Base-by-base conservation (phyloP, 2,329 filamentous ascomycete genomes). In the Pleomassaria siparia region DNA sequence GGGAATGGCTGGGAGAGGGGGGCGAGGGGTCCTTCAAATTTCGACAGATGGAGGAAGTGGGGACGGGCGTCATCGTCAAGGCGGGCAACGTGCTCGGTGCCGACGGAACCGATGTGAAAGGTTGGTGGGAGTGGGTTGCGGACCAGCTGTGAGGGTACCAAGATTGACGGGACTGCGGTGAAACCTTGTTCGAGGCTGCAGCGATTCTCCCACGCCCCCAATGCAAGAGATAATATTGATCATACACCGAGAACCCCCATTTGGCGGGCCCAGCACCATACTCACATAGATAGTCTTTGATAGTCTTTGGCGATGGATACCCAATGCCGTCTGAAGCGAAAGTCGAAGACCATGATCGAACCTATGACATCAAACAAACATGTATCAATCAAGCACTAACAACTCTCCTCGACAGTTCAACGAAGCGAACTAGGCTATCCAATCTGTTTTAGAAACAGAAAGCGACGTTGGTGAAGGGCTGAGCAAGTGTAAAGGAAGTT, bases 121-220 rank as follows among this genome's bases (percentile, higher is more conserved):
- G 83, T 69, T 96, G 92, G 91, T 95, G 91, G 83, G 82, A 82
- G 61, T 97, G 92, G 92, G 85, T 97, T 64, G 89, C 85, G 2
- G 80, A 86, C 65, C 83, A 86, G 63, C 74, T 95, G 60, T 94
- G 53, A 64, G 33, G 16, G 32, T 22, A 22, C 22, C 4, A 16
- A 28, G 12, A 21, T 25, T 28, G 11, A 35, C 15, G 32, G 29
- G 32, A 35, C 32, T 35, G 32, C 15, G 32, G 32, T 35, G 32
- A 35, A 42, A 28, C 40, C 40, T 28, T 43, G 42, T n/a, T 32
- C 7, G 16, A 4, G 20, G 36, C 36, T 39, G 36, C 36, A 39
- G 18, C 36, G 5, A 35, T n/a, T n/a, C n/a, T n/a, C n/a, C n/a
- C n/a, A n/a, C n/a, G n/a, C 22, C 13, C 33, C 21, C 33, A 22